Evolutionary conservation across 352 stramenopile species (phyloP).

Genomic region (Thalassiosira livingstoniorum): DNA sequence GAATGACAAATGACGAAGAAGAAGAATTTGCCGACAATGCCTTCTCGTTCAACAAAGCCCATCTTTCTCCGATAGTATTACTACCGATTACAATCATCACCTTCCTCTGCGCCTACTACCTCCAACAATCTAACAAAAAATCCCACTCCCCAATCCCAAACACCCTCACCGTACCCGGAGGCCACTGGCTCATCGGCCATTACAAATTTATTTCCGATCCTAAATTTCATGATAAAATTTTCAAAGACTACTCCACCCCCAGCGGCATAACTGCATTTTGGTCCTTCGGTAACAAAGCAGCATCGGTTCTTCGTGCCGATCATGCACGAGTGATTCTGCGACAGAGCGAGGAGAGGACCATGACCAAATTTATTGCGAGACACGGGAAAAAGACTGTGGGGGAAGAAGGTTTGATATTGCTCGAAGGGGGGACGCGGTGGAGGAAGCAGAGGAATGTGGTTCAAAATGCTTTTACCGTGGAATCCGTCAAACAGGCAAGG

Average conservation of each 20-base stretch:
- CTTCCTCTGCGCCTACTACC: too few species aligned
- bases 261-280: slow-evolving; percentile 26
- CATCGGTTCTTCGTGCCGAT: slow-evolving; percentile 19
- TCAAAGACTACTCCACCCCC: slow-evolving; percentile 12
- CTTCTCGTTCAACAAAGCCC: too few species aligned
- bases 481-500: slow-evolving; percentile 1
- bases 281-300: background rate
- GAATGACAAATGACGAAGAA: too few species aligned
- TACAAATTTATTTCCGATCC: background rate
- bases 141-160: background rate
- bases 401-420: slow-evolving; percentile 44
- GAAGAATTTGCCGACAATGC: too few species aligned
- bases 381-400: slow-evolving; percentile 41
- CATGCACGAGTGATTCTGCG: slow-evolving; percentile 32
- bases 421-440: slow-evolving; percentile 32
- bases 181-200: slow-evolving; percentile 26
- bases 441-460: slow-evolving; percentile 33
- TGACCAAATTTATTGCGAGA: slow-evolving; percentile 13
- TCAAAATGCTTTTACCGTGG: slow-evolving; percentile 29
- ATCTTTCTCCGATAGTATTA: too few species aligned
- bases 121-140: too few species aligned
- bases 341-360: slow-evolving; percentile 10
- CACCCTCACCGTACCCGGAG: background rate
- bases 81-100: too few species aligned
- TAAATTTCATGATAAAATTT: background rate